phyloP scores from a whole-genome alignment of 345 rosid genomes.

The Salix dunnii region DNA sequence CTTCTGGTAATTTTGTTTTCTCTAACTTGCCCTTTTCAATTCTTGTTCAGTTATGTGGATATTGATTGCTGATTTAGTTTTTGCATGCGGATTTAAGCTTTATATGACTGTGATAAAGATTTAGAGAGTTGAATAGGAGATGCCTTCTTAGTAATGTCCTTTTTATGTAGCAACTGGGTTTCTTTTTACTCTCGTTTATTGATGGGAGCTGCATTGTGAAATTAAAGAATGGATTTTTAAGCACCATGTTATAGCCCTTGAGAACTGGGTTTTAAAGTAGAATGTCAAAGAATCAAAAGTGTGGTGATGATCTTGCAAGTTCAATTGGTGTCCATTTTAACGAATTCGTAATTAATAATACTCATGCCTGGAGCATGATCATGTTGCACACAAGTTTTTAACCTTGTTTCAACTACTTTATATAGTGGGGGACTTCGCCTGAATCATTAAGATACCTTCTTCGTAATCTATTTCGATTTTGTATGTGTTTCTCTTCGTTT shows the following conservation, averaged over 20 bases:
- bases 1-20: constrained; percentile 13
- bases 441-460: background rate
- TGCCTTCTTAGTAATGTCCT: background rate
- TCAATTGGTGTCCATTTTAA: background rate
- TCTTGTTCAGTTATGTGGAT: background rate
- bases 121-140: background rate
- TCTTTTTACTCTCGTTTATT: background rate
- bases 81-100: background rate
- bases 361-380: background rate
- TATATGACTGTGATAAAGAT: background rate
- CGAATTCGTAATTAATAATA: background rate
- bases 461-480: background rate
- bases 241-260: background rate
- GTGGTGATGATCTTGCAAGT: background rate
- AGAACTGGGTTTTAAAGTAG: background rate
- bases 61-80: background rate
- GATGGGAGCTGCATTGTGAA: background rate
- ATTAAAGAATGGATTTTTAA: background rate
- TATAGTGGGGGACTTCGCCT: background rate
- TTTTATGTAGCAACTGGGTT: background rate
- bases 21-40: background rate
- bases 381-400: background rate
- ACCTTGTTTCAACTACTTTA: background rate
- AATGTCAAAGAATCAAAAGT: background rate
- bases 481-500: background rate